Evolutionary conservation across 306 rosid genomes (phyloP).

Genomic region (Dalbergia cultrata): DNA sequence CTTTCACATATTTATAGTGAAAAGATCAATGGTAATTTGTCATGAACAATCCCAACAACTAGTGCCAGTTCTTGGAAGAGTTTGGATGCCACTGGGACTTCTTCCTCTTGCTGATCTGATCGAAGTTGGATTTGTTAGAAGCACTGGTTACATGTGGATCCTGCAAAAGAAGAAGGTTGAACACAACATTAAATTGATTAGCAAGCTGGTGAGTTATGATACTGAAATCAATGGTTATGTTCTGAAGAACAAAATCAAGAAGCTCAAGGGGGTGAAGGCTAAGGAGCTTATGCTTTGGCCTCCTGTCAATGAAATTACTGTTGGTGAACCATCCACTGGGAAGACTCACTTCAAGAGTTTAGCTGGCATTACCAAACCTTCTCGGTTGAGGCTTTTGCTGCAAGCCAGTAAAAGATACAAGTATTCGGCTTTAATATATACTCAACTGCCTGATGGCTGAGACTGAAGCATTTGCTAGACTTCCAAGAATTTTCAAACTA

Average conservation of each 20-base stretch:
- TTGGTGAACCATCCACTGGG: constrained; percentile 60
- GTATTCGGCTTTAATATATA: background rate
- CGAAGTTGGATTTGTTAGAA: constrained; percentile 78
- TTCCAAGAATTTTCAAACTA: constrained; percentile 4
- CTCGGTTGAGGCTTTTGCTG: constrained; percentile 84
- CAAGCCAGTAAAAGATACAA: constrained; percentile 68
- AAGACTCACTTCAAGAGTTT: constrained; percentile 92
- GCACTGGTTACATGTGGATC: constrained; percentile 78
- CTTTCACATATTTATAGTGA: too few species aligned
- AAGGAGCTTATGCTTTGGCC: constrained; percentile 96
- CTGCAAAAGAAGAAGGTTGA: constrained; percentile 83
- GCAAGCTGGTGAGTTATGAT: constrained; percentile 81
- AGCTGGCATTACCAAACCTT: constrained; percentile 91
- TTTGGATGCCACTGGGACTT: constrained; percentile 77
- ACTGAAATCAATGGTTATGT: constrained; percentile 64
- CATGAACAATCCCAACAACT: too few species aligned
- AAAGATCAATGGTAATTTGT: too few species aligned
- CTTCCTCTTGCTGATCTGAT: constrained; percentile 75
- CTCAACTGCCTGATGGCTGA: background rate
- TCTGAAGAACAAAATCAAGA: constrained; percentile 70
- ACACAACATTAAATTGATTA: constrained; percentile 77
- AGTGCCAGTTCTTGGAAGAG: too few species aligned
- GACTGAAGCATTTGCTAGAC: background rate
- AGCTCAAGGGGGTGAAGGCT: constrained; percentile 91
- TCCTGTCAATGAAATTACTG: constrained; percentile 79